Conservation (phyloP, 2,329 filamentous ascomycete species). For the Fusarium luffae region DNA sequence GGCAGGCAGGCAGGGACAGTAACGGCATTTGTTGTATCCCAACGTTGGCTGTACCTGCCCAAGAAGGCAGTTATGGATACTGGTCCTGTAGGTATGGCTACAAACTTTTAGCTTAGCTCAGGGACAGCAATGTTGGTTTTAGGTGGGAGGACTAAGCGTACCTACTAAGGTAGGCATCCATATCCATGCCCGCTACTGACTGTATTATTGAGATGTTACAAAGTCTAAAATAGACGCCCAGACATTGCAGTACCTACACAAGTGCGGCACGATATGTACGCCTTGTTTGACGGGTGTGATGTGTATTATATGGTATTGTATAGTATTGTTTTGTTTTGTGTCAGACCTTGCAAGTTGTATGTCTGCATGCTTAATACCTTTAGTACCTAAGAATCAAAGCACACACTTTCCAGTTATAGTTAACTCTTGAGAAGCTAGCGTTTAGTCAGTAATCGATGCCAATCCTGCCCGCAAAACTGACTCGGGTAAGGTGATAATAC, state of each 20-base stretch:
- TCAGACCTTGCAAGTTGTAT: neutral
- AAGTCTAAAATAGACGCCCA: neutral
- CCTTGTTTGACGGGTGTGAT: neutral
- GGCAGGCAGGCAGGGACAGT: too few species aligned
- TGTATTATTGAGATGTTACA: slow-evolving; percentile 14
- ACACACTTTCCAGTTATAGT: slow-evolving; percentile 22
- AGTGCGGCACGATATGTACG: neutral
- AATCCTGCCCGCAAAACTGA: slow-evolving; percentile 21
- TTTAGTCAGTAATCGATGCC: slow-evolving; percentile 7
- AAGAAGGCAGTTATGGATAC: neutral
- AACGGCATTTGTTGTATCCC: neutral
- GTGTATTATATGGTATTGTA: neutral
- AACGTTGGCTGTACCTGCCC: neutral
- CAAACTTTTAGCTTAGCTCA: slow-evolving; percentile 22
- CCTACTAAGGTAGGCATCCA: neutral
- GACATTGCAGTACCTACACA: neutral
- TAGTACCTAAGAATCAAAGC: neutral
- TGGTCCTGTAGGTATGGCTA: slow-evolving; percentile 9
- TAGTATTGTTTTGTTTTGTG: neutral
- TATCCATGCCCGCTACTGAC: neutral
- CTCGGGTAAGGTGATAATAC: slow-evolving; percentile 5
- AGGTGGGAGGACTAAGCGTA: slow-evolving; percentile 28
- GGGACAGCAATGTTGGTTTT: slow-evolving; percentile 8
- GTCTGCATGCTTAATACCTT: neutral
- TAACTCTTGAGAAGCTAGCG: slow-evolving; percentile 24